Evolutionary conservation across 305 asterid genomes (phyloP), one percentile per base, ranked within the genome.

Genomic region (Rubia tinctorum): DNA sequence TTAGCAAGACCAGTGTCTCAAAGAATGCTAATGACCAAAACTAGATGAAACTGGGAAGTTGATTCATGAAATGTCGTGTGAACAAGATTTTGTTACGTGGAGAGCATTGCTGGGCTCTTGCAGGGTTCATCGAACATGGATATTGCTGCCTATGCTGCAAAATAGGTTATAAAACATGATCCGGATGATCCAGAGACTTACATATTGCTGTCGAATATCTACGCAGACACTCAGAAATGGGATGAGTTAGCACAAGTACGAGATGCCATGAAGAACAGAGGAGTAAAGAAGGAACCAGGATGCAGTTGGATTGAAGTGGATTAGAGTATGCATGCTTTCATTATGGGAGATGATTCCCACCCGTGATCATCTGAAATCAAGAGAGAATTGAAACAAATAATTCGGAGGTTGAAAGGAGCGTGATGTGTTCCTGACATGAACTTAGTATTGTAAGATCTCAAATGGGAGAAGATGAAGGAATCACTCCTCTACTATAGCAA

Each of bases 251-350:
- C 63, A 56, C 13, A 56, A 3, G 63, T 56, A 27, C 17, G 63
- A 56, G 13, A 20, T 56, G 63, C 27, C 5, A 56, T 56, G 63
- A n/a, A 22, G 63, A n/a, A 22, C 1, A 56, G 27, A 56, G 63
- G 63, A 22, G 30, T 56, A 11, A 56, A 56, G 63, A 56, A 56
- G 63, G 63, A 56, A 9, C 63, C 63, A 7, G 63, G 63, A 7
- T 56, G 63, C 30, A 56, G 63, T n/a, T 56, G 63, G 63, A 56
- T 56, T 56, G 63, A 56, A 56, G 63, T 56, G 30, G 13, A 56
- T 12, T 18, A 22, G 63, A 6, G 13, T 27, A 56, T 56, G 27
- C 63, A 56, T 20, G 30, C 63, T 56, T 56, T 56, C 63, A 56
- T 56, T n/a, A n/a, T n/a, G n/a, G n/a, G n/a, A n/a, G n/a, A n/a